Conservation (phyloP, 192 early-diverging fungal species). For the Gigaspora rosea region DNA sequence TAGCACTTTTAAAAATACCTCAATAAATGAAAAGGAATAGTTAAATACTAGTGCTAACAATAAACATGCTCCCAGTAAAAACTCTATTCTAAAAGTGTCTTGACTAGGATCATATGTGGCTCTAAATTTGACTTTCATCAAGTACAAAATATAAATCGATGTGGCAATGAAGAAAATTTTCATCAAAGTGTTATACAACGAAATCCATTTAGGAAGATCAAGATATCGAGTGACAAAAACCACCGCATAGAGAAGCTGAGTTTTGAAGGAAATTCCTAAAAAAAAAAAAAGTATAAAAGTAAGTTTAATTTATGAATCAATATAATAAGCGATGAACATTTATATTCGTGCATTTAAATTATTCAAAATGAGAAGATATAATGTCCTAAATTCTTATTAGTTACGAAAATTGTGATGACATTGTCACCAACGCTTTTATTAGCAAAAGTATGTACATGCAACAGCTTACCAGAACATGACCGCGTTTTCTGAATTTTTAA, state of each 20-base stretch:
- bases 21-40: slow-evolving; percentile 65
- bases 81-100: slow-evolving; percentile 92
- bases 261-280: slow-evolving; percentile 96
- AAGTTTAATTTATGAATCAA: neutral
- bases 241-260: slow-evolving; percentile 86
- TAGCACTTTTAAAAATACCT: slow-evolving; percentile 52
- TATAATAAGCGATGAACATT: neutral
- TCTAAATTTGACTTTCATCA: slow-evolving; percentile 85
- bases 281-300: neutral
- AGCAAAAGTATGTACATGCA: neutral
- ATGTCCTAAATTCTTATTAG: neutral
- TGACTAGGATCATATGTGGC: slow-evolving; percentile 90
- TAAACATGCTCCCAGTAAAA: slow-evolving; percentile 68
- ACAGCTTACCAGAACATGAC: slow-evolving; percentile 75
- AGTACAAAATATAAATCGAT: slow-evolving; percentile 84
- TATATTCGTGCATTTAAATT: neutral
- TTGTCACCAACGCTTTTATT: too few species aligned
- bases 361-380: neutral
- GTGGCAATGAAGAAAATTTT: slow-evolving; percentile 92
- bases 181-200: slow-evolving; percentile 93
- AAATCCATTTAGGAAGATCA: slow-evolving; percentile 81
- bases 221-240: slow-evolving; percentile 96
- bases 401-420: too few species aligned
- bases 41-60: slow-evolving; percentile 76
- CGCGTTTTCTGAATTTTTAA: slow-evolving; percentile 88